These are phyloP conservation scores for Allodekkera sacchari DNA, from an alignment of 805 yeast genomes.

Conservation along the genomic window DNA sequence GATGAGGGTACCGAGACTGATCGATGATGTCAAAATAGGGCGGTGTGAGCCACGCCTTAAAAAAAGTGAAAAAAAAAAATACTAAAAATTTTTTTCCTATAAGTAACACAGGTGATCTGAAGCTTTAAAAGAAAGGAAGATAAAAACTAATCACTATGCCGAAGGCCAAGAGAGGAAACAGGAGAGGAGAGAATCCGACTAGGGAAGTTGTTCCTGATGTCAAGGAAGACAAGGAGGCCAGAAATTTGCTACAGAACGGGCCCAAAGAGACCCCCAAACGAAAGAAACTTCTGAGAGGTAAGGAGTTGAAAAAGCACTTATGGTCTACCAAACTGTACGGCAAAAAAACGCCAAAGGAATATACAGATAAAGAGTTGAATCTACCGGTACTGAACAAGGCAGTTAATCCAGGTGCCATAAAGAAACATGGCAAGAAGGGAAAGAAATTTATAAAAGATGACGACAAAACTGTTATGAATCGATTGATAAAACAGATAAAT, in stretches of 20 bases:
- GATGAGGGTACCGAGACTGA: too few species aligned
- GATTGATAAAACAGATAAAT: conserved; percentile 73
- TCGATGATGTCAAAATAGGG: too few species aligned
- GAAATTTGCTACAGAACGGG: conserved; percentile 51
- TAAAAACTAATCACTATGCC: too few species aligned
- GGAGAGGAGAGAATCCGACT: conserved; percentile 39
- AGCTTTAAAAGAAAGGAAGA: background rate
- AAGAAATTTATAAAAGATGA: conserved; percentile 69
- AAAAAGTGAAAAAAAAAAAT: too few species aligned
- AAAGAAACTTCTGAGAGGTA: conserved; percentile 39
- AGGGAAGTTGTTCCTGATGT: conserved; percentile 62
- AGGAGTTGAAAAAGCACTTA: conserved; percentile 56
- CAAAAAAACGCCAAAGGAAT: conserved; percentile 45
- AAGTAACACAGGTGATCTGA: too few species aligned
- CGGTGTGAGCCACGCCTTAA: too few species aligned
- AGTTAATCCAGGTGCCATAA: conserved; percentile 72
- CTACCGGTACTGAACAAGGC: conserved; percentile 78
- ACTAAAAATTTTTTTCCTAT: too few species aligned
- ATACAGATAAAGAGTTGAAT: conserved; percentile 70
- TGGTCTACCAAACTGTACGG: conserved; percentile 62
- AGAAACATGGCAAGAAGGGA: conserved; percentile 73
- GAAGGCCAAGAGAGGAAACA: too few species aligned
- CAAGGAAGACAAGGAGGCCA: conserved; percentile 54
- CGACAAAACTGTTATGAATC: conserved; percentile 51
- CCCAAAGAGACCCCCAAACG: conserved; percentile 54